Base-by-base conservation (phyloP, 768 basidiomycete genomes). In the Clavaria fumosa region DNA sequence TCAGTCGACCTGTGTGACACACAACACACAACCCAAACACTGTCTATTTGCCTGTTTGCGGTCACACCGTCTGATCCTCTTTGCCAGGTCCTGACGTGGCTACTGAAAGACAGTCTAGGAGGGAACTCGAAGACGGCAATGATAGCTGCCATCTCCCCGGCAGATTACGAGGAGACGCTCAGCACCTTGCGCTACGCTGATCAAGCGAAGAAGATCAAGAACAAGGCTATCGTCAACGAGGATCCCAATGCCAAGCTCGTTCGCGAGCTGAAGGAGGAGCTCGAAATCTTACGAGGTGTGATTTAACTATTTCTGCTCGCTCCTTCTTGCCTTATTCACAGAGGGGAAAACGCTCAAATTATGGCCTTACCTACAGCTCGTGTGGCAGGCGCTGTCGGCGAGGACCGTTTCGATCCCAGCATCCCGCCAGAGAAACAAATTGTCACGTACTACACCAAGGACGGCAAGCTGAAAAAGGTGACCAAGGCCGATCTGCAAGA, bases 121-220 rank as follows among this genome's bases (percentile, higher is more conserved):
- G 95, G 86, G 4, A 93, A 93, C 60, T 90, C 85, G 23, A 93
- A 95, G 64, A 99, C 93, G 3, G 90, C 93, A 4, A 97, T 99
- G 95, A 96, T 99, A 46, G 95, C 95, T 35, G 95, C 95, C 26
- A 97, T 99, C 44, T 78, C 89, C 31, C 91, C 90, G n/a, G 91
- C 90, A 32, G 90, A 96, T 60, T 96, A 96, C 52, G 93, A 97
- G 47, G 93, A 97, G 58, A 96, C 93, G 11, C 64, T 97, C 43
- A 88, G 88, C 59, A 97, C 93, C 2, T 64, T 99, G 41, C 82
- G 95, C 4, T 97, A 99, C 59, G 95, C 95, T 48, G 90, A 95
- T 67, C 88, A 88, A 55, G 91, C 93, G 23, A 99, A 99, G 79
- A 93, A 93, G 78, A 99, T 99, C 62, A 96, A 91, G 77, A 99